Conservation (phyloP, 176 grass and related monocot genomes). For the maize (Zea mays) region DNA sequence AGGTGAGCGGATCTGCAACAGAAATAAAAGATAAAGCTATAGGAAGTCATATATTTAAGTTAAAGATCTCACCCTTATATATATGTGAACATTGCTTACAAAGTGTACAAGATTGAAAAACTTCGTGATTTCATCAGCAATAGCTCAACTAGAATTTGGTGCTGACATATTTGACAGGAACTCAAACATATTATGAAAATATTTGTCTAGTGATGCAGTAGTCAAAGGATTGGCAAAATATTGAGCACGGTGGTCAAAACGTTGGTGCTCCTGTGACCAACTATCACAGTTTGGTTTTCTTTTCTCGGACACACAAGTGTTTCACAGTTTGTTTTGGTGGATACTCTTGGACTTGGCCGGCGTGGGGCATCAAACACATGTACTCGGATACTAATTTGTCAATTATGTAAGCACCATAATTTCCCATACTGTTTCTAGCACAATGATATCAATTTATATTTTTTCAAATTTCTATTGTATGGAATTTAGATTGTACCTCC, state of each 20-base stretch:
- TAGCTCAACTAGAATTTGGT: conserved; percentile 12
- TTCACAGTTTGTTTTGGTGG: not conserved
- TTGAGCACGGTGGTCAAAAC: no score
- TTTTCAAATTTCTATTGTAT: conserved; percentile 7
- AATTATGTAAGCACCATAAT: not conserved
- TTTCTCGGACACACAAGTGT: not conserved
- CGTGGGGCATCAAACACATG: conserved; percentile 12
- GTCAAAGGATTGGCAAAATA: not conserved
- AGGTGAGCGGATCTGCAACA: conserved; percentile 69
- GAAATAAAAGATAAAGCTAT: conserved; percentile 32
- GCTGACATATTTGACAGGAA: conserved; percentile 7
- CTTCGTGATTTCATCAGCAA: conserved; percentile 12
- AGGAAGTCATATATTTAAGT: conserved; percentile 1
- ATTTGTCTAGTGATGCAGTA: conserved; percentile 1
- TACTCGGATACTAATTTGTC: not conserved
- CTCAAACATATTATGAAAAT: not conserved
- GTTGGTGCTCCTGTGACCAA: not conserved
- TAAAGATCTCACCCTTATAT: not conserved
- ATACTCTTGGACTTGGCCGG: conserved; percentile 1
- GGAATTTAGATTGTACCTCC: conserved; percentile 4
- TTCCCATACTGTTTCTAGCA: not conserved
- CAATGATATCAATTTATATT: not conserved
- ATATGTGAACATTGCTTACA: not conserved
- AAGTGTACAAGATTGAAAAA: conserved; percentile 2
- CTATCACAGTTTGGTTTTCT: not conserved